These are phyloP conservation scores for Diaporthe aspalathi DNA, from an alignment of 2,329 filamentous ascomycete genomes.

Conservation along the genomic window DNA sequence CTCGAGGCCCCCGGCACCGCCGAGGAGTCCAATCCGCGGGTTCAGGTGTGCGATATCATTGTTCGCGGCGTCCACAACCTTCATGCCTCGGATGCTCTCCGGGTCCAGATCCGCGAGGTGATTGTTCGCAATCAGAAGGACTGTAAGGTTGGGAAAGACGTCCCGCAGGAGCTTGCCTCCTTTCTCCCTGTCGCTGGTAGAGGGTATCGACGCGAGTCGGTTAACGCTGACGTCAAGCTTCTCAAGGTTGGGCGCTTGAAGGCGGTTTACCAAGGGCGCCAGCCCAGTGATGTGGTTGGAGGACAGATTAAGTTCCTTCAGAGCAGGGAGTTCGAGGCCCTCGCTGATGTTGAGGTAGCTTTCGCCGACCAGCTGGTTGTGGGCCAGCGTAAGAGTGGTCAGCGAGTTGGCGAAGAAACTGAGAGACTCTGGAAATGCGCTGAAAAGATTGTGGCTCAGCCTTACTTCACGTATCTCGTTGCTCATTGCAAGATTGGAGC, in stretches of 20 bases:
- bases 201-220: conserved; percentile 77
- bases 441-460: conserved; percentile 82
- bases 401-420: conserved; percentile 78
- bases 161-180: conserved; percentile 60
- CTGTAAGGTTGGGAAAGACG: conserved; percentile 75
- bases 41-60: conserved; percentile 89
- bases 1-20: conserved; percentile 69
- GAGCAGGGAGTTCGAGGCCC: conserved; percentile 74
- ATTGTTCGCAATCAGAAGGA: conserved; percentile 83
- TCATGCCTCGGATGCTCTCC: conserved; percentile 78
- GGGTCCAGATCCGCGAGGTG: conserved; percentile 78
- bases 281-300: conserved; percentile 80
- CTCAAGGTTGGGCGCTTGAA: conserved; percentile 80
- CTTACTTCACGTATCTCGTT: conserved; percentile 69
- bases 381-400: conserved; percentile 77
- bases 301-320: conserved; percentile 81
- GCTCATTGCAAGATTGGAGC: conserved; percentile 64
- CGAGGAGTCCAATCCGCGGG: conserved; percentile 81
- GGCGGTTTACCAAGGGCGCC: conserved; percentile 70
- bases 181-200: conserved; percentile 42
- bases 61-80: conserved; percentile 81
- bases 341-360: conserved; percentile 69
- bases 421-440: conserved; percentile 76
- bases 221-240: conserved; percentile 87
- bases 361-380: conserved; percentile 77